A percentile compares a stretch with the other conserved stretches of the same genome.
phyloP scores from a whole-genome alignment of 306 rosid genomes.

The Phaseolus lunatus region DNA sequence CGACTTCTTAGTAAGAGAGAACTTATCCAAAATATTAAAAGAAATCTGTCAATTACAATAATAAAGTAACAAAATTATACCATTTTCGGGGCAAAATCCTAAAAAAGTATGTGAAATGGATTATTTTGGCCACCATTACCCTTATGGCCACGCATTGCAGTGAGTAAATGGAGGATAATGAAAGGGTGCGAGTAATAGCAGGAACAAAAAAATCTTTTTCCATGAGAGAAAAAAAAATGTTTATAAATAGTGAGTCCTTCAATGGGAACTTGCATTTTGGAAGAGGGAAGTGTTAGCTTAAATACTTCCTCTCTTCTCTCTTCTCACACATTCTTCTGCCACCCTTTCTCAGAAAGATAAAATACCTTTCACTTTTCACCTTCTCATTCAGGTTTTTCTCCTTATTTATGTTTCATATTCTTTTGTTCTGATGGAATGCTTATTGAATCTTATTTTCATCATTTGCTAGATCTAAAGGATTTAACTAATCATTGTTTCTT shows the following conservation, averaged over 20 bases:
- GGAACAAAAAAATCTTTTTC: too few relatives aligned
- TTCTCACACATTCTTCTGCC: neutral
- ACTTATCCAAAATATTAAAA: too few relatives aligned
- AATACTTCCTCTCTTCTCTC: neutral
- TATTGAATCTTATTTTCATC: neutral
- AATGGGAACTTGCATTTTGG: neutral
- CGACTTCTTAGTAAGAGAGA: too few relatives aligned
- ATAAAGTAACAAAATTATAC: too few relatives aligned
- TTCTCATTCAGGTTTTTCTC: slow-evolving; percentile 25
- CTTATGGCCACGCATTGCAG: too few relatives aligned
- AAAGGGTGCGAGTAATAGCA: too few relatives aligned
- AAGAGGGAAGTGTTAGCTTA: neutral
- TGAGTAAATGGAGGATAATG: too few relatives aligned
- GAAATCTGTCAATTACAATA: too few relatives aligned
- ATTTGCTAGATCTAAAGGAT: neutral
- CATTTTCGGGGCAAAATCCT: too few relatives aligned
- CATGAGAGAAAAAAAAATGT: too few relatives aligned
- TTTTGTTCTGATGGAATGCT: neutral
- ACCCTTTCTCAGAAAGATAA: neutral
- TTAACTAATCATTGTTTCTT: neutral
- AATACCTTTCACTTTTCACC: neutral
- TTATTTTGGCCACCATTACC: too few relatives aligned
- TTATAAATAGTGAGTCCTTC: neutral
- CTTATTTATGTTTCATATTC: neutral
- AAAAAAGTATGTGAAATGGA: too few relatives aligned